Evolutionary conservation across 2,329 filamentous ascomycete species (phyloP).

Genomic region (Mariannaea sp.): DNA sequence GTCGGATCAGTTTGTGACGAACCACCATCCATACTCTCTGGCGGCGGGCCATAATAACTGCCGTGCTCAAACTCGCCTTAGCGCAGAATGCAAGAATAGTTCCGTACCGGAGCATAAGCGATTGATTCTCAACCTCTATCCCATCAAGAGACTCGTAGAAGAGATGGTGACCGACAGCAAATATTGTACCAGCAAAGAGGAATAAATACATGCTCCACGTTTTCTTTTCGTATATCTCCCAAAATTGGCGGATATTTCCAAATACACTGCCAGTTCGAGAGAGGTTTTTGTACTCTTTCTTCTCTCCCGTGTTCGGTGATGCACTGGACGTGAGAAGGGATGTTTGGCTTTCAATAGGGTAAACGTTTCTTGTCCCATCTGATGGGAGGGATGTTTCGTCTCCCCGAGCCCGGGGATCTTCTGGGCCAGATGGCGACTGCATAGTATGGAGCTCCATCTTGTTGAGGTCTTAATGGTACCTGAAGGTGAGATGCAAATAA

Average conservation of each 20-base stretch:
- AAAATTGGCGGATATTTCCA: not conserved
- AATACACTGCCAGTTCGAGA: not conserved
- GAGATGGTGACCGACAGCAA: not conserved
- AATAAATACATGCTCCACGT: constrained; percentile 3
- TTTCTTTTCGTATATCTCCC: not conserved
- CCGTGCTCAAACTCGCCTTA: constrained; percentile 30
- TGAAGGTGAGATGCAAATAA: not conserved
- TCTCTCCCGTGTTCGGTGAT: not conserved
- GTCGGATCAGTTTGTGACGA: constrained; percentile 28
- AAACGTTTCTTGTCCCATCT: not conserved
- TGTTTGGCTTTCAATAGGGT: not conserved
- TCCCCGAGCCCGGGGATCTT: not conserved
- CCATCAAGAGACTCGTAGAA: not conserved
- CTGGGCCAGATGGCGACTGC: not conserved
- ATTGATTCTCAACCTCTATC: not conserved
- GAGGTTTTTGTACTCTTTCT: not conserved
- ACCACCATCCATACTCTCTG: constrained; percentile 33
- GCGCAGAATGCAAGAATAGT: constrained; percentile 30
- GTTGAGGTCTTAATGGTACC: not conserved
- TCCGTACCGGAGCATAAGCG: constrained; percentile 14
- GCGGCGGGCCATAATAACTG: constrained; percentile 30
- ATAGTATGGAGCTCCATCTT: not conserved
- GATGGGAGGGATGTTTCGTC: not conserved
- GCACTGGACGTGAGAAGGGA: not conserved
- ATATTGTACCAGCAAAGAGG: not conserved